Percentiles rank a stretch among this genome's conserved stretches.
These are phyloP conservation scores for Boletus patriciae DNA, from an alignment of 768 basidiomycete genomes.

Conservation along the genomic window DNA sequence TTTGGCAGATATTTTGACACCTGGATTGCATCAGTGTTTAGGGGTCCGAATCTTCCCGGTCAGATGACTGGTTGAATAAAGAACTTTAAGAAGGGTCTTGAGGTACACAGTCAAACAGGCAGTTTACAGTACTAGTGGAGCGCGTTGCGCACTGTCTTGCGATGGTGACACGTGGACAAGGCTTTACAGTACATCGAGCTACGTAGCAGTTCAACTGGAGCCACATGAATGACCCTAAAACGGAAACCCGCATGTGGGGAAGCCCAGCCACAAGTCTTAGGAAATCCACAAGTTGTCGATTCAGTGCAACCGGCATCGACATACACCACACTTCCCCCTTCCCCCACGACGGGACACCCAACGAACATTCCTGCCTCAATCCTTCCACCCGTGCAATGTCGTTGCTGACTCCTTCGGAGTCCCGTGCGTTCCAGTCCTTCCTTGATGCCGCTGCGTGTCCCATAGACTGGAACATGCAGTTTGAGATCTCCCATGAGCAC, in stretches of 20 bases:
- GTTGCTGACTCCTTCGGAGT: conserved; percentile 65
- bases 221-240: conserved; percentile 23
- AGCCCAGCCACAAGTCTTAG: conserved; percentile 31
- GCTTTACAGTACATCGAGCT: not conserved
- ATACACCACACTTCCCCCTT: not conserved
- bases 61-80: not conserved
- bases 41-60: not conserved
- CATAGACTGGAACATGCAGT: conserved; percentile 49
- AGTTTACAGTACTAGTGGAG: not conserved
- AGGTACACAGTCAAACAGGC: not conserved
- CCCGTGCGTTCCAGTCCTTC: conserved; percentile 67
- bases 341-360: not conserved
- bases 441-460: conserved; percentile 48
- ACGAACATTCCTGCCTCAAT: not conserved
- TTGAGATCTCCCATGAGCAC: conserved; percentile 41
- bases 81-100: not conserved
- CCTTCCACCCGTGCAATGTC: conserved; percentile 42
- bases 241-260: conserved; percentile 26
- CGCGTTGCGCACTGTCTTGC: not conserved
- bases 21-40: not conserved
- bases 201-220: not conserved
- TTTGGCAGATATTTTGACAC: not conserved
- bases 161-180: not conserved
- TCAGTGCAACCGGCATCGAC: conserved; percentile 18
- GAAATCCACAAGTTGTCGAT: conserved; percentile 18